These are phyloP conservation scores for Ostreobium quekettii DNA, from an alignment of 139 green algal genomes.

Conservation along the genomic window DNA sequence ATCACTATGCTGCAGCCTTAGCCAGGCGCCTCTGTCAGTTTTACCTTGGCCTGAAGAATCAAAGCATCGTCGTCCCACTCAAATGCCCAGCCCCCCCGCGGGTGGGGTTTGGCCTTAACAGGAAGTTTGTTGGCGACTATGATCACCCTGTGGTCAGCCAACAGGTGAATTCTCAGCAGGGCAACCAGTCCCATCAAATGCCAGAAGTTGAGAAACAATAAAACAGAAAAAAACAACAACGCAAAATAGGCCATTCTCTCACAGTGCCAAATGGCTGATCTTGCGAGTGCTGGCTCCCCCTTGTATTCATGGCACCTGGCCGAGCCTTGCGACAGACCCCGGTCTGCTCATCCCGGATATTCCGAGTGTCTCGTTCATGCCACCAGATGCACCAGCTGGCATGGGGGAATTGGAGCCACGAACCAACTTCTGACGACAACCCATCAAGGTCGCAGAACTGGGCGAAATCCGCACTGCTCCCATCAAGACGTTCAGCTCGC, in stretches of 20 bases:
- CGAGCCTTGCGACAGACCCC: not conserved
- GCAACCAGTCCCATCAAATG: too few relatives aligned
- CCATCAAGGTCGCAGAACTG: too few relatives aligned
- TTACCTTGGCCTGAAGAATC: constrained; percentile 78
- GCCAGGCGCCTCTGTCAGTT: not conserved
- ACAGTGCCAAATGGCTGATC: not conserved
- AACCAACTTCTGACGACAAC: too few relatives aligned
- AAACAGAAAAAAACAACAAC: too few relatives aligned
- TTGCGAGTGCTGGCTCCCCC: not conserved
- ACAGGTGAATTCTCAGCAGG: not conserved
- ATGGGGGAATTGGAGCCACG: too few relatives aligned
- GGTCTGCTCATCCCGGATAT: too few relatives aligned
- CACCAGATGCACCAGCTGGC: too few relatives aligned
- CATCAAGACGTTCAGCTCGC: too few relatives aligned
- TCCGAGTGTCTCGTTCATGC: too few relatives aligned
- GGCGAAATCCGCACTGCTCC: too few relatives aligned
- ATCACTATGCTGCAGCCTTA: too few relatives aligned
- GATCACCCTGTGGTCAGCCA: constrained; percentile 59
- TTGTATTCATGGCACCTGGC: not conserved
- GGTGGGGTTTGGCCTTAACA: constrained; percentile 41
- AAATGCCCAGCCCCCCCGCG: constrained; percentile 67
- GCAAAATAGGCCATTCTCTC: not conserved
- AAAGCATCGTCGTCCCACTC: constrained; percentile 92
- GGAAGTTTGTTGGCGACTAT: constrained; percentile 91
- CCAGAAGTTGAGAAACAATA: too few relatives aligned